A percentile compares a stretch with the other conserved stretches of the same genome.
Conservation (phyloP, 306 rosid species). For the Clitoria ternatea region DNA sequence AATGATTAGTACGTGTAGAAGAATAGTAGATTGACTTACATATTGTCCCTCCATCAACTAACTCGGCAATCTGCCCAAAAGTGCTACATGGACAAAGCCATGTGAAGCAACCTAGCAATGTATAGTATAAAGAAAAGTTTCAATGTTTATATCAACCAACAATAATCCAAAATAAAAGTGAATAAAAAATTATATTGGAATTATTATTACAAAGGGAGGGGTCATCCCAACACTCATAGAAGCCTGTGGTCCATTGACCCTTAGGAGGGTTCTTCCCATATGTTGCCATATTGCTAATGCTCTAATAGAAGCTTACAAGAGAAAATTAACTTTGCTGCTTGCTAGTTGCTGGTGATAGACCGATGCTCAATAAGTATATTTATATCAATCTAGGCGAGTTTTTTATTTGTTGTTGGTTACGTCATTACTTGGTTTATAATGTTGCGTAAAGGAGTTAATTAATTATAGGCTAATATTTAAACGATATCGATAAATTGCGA, state of each 20-base stretch:
- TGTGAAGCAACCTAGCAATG: neutral
- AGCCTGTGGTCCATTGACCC: neutral
- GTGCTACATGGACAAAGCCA: neutral
- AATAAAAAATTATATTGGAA: too few relatives aligned
- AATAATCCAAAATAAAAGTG: neutral
- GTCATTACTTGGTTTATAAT: neutral
- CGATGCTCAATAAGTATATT: too few relatives aligned
- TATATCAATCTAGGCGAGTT: too few relatives aligned
- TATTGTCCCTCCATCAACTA: neutral
- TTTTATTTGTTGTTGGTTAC: neutral
- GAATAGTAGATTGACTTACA: neutral
- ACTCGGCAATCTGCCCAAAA: conserved; percentile 1
- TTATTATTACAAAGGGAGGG: neutral
- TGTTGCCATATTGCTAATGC: neutral
- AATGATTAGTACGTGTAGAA: too few relatives aligned
- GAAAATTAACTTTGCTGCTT: too few relatives aligned
- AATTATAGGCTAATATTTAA: neutral
- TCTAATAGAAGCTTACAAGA: too few relatives aligned
- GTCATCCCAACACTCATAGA: neutral
- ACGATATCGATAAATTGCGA: neutral
- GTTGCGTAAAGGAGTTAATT: neutral
- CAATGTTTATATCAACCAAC: neutral
- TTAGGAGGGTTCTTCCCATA: neutral
- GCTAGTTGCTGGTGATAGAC: too few relatives aligned
- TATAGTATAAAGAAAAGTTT: neutral